phyloP scores from a whole-genome alignment of 495 filamentous ascomycete genomes.

The Sabuloglossum arenarium region DNA sequence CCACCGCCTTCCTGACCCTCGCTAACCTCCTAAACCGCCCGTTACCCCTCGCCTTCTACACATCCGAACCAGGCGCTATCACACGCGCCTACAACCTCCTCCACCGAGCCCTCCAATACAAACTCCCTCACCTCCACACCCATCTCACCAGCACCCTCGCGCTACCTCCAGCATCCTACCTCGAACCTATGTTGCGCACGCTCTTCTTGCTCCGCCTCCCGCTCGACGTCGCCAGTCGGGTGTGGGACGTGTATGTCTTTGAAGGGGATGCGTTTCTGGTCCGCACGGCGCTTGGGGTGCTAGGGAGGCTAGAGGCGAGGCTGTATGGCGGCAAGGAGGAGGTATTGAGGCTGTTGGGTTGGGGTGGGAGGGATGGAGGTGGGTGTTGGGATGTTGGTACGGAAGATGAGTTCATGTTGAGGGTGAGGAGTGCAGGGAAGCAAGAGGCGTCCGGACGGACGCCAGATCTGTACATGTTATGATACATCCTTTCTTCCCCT shows the following conservation, averaged over 20 bases:
- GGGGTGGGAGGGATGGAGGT: slow-evolving; percentile 23
- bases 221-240: slow-evolving; percentile 54
- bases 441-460: slow-evolving; percentile 6
- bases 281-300: slow-evolving; percentile 51
- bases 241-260: slow-evolving; percentile 92
- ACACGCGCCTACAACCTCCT: slow-evolving; percentile 49
- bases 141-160: slow-evolving; percentile 35
- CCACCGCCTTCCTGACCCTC: slow-evolving; percentile 59
- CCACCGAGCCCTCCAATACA: slow-evolving; percentile 46
- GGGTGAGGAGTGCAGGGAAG: slow-evolving; percentile 50
- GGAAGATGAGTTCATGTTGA: slow-evolving; percentile 49
- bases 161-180: slow-evolving; percentile 24
- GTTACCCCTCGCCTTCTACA: slow-evolving; percentile 71
- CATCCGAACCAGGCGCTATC: slow-evolving; percentile 51
- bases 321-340: slow-evolving; percentile 35
- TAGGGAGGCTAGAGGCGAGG: slow-evolving; percentile 39
- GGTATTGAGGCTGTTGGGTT: slow-evolving; percentile 31
- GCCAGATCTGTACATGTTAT: background rate
- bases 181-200: slow-evolving; percentile 36
- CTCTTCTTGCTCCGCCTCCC: slow-evolving; percentile 34
- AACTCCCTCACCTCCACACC: slow-evolving; percentile 44
- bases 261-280: slow-evolving; percentile 74
- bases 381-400: slow-evolving; percentile 18
- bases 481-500: background rate
- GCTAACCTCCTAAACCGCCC: slow-evolving; percentile 81